These are phyloP conservation scores for Taxillus chinensis DNA, from an alignment of 164 flowering plant species.

Conservation along the genomic window DNA sequence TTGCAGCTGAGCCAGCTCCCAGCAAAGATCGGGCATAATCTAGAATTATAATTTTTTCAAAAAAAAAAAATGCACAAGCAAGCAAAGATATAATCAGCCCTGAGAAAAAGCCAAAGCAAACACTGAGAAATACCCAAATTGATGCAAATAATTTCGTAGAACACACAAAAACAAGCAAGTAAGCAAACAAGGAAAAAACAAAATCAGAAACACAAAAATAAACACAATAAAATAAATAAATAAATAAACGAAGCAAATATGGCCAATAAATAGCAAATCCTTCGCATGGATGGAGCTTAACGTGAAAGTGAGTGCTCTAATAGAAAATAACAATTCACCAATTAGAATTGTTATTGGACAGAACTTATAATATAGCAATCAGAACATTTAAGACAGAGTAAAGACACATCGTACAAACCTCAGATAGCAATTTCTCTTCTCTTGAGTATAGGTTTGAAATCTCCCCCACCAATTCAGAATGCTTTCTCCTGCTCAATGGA, in stretches of 20 bases:
- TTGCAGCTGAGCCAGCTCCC: constrained; percentile 97
- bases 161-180: no score
- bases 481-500: constrained; percentile 63
- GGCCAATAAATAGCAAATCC: no score
- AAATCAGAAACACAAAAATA: no score
- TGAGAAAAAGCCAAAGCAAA: background rate
- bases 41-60: constrained; percentile 14
- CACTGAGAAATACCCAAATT: no score
- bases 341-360: background rate
- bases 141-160: no score
- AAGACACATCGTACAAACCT: constrained; percentile 42
- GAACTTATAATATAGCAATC: background rate
- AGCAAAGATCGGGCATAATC: constrained; percentile 91
- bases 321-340: no score
- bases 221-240: no score
- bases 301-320: no score
- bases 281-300: no score
- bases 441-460: constrained; percentile 70
- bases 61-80: no score
- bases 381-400: background rate
- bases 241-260: no score
- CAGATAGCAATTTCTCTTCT: constrained; percentile 77
- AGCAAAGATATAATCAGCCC: background rate
- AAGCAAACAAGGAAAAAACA: no score
- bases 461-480: constrained; percentile 79